A percentile compares a stretch with the other conserved stretches of the same genome.
Evolutionary conservation across 176 grass and related monocot species (phyloP).

Genomic region (Thalia dealbata): DNA sequence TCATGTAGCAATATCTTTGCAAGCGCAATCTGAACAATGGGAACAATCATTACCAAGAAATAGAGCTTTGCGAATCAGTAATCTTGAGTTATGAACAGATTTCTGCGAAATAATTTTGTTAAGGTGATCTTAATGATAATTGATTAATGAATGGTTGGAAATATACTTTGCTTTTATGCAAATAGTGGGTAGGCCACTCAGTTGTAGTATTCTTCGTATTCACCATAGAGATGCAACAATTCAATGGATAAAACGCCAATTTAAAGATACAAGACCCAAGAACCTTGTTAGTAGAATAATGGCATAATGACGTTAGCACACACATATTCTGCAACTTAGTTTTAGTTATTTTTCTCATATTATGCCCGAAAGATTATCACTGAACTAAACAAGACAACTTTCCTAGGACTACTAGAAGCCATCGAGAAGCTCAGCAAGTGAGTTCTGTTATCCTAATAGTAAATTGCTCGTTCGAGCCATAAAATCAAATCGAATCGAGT

Average conservation of each 20-base stretch:
- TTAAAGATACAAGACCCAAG: background rate
- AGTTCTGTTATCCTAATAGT: too few relatives aligned
- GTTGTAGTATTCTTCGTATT: background rate
- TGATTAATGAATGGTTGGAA: background rate
- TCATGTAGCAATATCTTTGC: conserved; percentile 55
- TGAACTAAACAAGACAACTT: too few relatives aligned
- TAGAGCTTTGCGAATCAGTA: background rate
- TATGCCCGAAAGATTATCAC: too few relatives aligned
- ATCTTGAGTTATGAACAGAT: background rate
- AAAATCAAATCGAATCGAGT: too few relatives aligned
- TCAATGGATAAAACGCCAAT: background rate
- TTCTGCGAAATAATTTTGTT: background rate
- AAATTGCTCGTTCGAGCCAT: too few relatives aligned
- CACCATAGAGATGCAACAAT: background rate
- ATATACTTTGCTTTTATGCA: background rate
- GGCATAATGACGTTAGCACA: background rate
- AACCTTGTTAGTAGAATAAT: background rate
- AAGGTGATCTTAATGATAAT: background rate
- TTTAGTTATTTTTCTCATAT: too few relatives aligned
- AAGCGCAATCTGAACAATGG: conserved; percentile 40
- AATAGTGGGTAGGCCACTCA: background rate
- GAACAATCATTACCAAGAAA: conserved; percentile 12
- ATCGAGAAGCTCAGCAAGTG: too few relatives aligned
- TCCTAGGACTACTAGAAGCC: too few relatives aligned
- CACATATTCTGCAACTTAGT: too few relatives aligned